These are phyloP conservation scores for Thuja plicata DNA, from an alignment of 83 land plant genomes.

Conservation along the genomic window DNA sequence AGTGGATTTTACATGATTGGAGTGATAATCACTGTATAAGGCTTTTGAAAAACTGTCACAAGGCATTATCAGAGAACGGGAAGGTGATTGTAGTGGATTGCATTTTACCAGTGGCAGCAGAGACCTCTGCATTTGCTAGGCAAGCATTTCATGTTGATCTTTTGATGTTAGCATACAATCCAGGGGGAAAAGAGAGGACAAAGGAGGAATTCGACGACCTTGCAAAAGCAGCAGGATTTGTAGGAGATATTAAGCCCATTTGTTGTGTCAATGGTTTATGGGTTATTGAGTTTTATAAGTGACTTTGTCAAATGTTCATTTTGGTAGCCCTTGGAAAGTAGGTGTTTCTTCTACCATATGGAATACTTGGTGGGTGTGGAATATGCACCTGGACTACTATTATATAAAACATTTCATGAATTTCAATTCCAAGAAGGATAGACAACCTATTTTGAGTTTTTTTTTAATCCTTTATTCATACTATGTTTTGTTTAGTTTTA, in stretches of 20 bases:
- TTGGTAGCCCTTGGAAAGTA: not conserved
- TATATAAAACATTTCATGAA: no score
- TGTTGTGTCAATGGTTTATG: constrained; percentile 4
- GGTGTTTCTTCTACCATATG: no score
- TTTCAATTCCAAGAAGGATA: no score
- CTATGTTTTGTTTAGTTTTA: no score
- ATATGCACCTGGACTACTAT: no score
- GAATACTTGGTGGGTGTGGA: no score
- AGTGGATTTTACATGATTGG: constrained; percentile 66
- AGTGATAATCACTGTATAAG: constrained; percentile 49
- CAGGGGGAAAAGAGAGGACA: constrained; percentile 55
- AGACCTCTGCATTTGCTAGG: not conserved
- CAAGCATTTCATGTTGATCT: constrained; percentile 29
- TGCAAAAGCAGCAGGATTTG: constrained; percentile 45
- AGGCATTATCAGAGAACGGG: constrained; percentile 53
- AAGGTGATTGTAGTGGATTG: constrained; percentile 55
- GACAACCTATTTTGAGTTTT: no score
- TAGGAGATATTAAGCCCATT: constrained; percentile 3
- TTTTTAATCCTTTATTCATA: no score
- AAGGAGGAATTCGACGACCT: constrained; percentile 30
- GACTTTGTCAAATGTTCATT: not conserved
- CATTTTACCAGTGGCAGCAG: constrained; percentile 28
- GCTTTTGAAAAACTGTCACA: constrained; percentile 45
- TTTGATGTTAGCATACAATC: constrained; percentile 37
- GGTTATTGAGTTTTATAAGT: constrained; percentile 31